Conservation (phyloP, 106 monocot genomes). For the Dioscorea alata region DNA sequence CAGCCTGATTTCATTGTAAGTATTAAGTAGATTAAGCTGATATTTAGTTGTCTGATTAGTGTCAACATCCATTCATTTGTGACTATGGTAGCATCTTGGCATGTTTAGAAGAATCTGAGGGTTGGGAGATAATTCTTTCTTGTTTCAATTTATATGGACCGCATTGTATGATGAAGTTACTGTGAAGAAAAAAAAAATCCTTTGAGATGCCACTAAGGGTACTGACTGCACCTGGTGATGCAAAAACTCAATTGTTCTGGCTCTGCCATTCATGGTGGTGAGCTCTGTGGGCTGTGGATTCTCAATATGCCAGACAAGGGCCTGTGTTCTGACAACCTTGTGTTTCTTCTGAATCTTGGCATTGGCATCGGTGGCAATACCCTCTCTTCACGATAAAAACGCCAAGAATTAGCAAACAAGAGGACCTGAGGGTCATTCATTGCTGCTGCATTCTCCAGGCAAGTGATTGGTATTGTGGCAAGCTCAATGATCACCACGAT, state of each 20-base stretch:
- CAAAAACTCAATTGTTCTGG: constrained; percentile 28
- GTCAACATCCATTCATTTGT: no score
- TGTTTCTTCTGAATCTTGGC: constrained; percentile 44
- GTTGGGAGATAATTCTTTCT: no score
- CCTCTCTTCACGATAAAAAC: constrained; percentile 38
- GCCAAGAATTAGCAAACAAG: constrained; percentile 43
- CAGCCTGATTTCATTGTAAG: no score
- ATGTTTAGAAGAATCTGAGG: no score
- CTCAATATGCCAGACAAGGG: constrained; percentile 30
- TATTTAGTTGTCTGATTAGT: no score
- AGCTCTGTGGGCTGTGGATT: constrained; percentile 27
- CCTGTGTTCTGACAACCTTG: constrained; percentile 21
- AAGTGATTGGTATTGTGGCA: constrained; percentile 37
- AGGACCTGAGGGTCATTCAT: constrained; percentile 36
- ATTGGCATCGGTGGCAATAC: constrained; percentile 41
- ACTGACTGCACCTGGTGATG: constrained; percentile 18
- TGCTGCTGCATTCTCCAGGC: constrained; percentile 45
- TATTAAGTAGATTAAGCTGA: no score
- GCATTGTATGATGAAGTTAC: no score
- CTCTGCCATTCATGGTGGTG: constrained; percentile 23
- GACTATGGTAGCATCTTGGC: no score
- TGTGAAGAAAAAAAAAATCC: no score
- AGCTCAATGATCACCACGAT: constrained; percentile 36
- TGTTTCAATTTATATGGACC: no score
- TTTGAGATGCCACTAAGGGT: constrained; percentile 17